Evolutionary conservation across 805 yeast genomes (phyloP).

Genomic region (Komagataella mondaviorum): DNA sequence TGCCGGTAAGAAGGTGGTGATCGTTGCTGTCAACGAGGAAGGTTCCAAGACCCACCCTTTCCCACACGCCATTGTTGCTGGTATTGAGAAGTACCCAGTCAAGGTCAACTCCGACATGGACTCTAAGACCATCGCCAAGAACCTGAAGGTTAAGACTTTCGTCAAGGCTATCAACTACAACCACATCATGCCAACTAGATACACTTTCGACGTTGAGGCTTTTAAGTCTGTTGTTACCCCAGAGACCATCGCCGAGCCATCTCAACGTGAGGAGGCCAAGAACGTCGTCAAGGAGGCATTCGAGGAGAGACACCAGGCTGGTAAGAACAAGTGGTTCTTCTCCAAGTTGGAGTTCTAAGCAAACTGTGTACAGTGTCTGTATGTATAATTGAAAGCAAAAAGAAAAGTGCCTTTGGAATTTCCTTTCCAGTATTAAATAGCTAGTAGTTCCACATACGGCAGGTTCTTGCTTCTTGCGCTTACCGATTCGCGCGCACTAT

Average conservation of each 20-base stretch:
- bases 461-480: not conserved
- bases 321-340: constrained; percentile 99
- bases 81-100: constrained; percentile 97
- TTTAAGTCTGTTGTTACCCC: constrained; percentile 85
- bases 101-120: constrained; percentile 93
- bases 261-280: constrained; percentile 98
- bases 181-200: constrained; percentile 99
- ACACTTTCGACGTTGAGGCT: constrained; percentile 92
- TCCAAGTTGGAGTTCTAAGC: constrained; percentile 48
- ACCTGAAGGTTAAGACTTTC: constrained; percentile 98
- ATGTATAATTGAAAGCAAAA: constrained; percentile 1
- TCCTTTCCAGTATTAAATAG: not conserved
- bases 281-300: constrained; percentile 97
- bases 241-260: constrained; percentile 93
- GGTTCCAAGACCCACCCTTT: constrained; percentile 98
- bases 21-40: constrained; percentile 96
- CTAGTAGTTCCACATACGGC: not conserved
- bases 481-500: not conserved
- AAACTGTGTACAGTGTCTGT: constrained; percentile 1
- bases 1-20: constrained; percentile 99
- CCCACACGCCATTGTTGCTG: constrained; percentile 99
- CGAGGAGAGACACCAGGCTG: constrained; percentile 98
- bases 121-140: constrained; percentile 92
- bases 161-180: constrained; percentile 98
- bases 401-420: not conserved